These are phyloP conservation scores for Phylloporus scabripes DNA, from an alignment of 768 basidiomycete genomes.

Conservation along the genomic window DNA sequence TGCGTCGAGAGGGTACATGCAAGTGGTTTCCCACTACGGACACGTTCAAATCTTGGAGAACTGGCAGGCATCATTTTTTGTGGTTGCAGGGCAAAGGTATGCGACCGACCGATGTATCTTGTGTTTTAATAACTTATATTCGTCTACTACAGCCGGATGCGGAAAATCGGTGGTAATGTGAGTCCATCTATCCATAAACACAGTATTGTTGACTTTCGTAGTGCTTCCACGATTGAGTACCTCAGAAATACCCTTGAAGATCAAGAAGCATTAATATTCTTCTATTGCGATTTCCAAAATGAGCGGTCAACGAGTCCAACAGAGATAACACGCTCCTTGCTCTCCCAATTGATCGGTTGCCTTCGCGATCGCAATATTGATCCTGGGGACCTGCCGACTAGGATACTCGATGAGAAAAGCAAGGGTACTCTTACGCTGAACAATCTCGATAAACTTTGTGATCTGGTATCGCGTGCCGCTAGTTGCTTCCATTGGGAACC, in stretches of 20 bases:
- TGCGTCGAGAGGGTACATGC: no score
- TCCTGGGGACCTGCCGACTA: neutral
- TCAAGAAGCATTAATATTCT: neutral
- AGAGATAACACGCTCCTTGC: slow-evolving; percentile 3
- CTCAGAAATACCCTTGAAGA: neutral
- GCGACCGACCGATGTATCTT: no score
- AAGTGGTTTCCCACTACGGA: no score
- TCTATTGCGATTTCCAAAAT: slow-evolving; percentile 6
- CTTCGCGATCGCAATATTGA: neutral
- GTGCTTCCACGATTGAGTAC: slow-evolving; percentile 4
- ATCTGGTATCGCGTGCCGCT: neutral
- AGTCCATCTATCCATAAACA: neutral
- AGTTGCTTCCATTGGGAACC: neutral
- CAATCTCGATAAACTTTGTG: neutral
- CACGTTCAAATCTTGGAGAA: no score
- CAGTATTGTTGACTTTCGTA: neutral
- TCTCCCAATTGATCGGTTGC: neutral
- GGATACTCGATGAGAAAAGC: neutral
- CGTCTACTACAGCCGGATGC: neutral
- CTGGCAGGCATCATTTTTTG: no score
- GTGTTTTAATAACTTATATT: no score
- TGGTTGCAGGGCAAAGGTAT: slow-evolving; percentile 4
- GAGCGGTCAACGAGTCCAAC: neutral
- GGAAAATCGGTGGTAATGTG: slow-evolving; percentile 2
- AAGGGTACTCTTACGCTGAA: neutral